Base-by-base conservation (phyloP, 768 basidiomycete species). In the Agaricus blazei region DNA sequence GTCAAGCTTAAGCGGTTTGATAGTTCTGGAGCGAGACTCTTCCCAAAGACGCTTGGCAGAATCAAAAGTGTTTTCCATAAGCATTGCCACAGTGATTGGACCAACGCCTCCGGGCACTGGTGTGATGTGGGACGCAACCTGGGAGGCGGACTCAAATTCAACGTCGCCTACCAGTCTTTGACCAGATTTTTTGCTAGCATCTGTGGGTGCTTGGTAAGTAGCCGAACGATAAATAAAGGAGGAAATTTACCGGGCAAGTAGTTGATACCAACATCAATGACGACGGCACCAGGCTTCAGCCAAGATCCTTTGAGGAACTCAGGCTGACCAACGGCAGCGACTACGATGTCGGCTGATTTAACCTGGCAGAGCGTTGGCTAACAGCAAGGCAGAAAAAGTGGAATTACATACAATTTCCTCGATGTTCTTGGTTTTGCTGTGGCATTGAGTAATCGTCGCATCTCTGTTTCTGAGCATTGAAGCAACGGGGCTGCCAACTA, bases 91-190 rank as follows among this genome's bases (percentile, higher is more conserved):
- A 12, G 97, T 99, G 95, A 98, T 97, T n/a, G 97, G 97, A 11
- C 97, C 97, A 51, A 99, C 97, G 55, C 97, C 97, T 69, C 97
- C 97, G 0, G 97, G 97, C 26, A 99, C 97, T 23, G 97, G 97
- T 0, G 97, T 99, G 64, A 99, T 97, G 71, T 88, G 74, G 1
- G 91, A 90, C 1, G 97, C 96, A 56, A 88, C 83, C 44, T 74
- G 65, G 26, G 81, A 72, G n/a, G 92, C 95, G 5, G 87, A 77
- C 7, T 77, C 76, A 65, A 83, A 98, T 59, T 97, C 85, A 48
- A 98, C 95, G 70, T 99, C 97, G 38, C 97, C 97, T 55, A 98
- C 94, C 8, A 99, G 81, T 56, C 96, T 88, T 65, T 94, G 88
- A 38, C 97, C 97, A 12, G 91, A 88, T 72, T 98, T 98, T 72